Conservation (phyloP, 116 monocot genomes). For the Iris pallida region DNA sequence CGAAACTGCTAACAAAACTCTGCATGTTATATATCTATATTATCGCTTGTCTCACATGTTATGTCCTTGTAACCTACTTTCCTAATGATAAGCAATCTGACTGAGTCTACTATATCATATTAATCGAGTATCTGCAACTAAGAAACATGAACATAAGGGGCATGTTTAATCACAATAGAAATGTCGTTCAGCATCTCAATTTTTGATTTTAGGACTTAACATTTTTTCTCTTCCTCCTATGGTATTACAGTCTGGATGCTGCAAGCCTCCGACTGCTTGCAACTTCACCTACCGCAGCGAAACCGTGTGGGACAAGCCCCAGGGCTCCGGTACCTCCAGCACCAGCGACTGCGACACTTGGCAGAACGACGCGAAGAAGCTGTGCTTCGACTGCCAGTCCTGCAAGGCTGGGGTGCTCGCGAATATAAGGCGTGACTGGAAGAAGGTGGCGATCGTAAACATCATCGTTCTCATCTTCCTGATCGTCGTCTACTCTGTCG, state of each 20-base stretch:
- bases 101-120: too few species aligned
- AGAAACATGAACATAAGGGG: too few species aligned
- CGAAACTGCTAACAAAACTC: too few species aligned
- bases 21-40: too few species aligned
- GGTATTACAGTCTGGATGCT: constrained; percentile 45
- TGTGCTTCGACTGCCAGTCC: constrained; percentile 49
- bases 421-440: constrained; percentile 51
- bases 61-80: too few species aligned
- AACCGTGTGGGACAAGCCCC: constrained; percentile 28
- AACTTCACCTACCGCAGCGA: constrained; percentile 27
- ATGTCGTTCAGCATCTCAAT: too few species aligned
- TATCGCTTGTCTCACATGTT: too few species aligned
- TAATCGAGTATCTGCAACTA: too few species aligned
- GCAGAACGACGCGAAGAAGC: constrained; percentile 20
- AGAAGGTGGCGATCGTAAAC: constrained; percentile 47
- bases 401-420: constrained; percentile 49
- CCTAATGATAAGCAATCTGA: too few species aligned
- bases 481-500: constrained; percentile 38
- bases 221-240: too few species aligned
- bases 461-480: constrained; percentile 35
- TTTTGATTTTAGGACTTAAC: too few species aligned
- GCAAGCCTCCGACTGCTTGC: constrained; percentile 51
- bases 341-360: constrained; percentile 36
- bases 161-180: too few species aligned
- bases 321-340: neutral